A percentile compares a stretch with the other conserved stretches of the same genome.
These are phyloP conservation scores for Xylariales sp. DNA, from an alignment of 2,329 filamentous ascomycete genomes.

Conservation along the genomic window DNA sequence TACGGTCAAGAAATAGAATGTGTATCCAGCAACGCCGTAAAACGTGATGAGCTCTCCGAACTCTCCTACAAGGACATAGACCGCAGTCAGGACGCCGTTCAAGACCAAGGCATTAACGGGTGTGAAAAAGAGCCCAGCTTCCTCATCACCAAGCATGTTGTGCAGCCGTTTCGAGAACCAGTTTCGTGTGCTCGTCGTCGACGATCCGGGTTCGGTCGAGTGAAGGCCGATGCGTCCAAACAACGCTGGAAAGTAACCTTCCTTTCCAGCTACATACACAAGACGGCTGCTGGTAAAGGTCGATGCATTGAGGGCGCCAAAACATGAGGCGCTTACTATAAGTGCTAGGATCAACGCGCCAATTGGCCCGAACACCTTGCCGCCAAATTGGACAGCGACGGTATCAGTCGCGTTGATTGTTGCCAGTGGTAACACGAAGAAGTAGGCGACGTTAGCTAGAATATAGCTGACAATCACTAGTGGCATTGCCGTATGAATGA, in stretches of 20 bases:
- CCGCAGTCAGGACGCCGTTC: constrained; percentile 67
- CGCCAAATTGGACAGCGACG: constrained; percentile 90
- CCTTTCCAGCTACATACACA: constrained; percentile 90
- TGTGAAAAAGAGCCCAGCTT: constrained; percentile 81
- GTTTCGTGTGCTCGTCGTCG: constrained; percentile 44
- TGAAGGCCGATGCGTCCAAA: constrained; percentile 79
- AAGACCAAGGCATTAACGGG: constrained; percentile 88
- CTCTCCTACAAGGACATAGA: constrained; percentile 82
- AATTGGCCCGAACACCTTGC: constrained; percentile 78
- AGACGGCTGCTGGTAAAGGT: constrained; percentile 90
- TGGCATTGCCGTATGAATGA: constrained; percentile 95
- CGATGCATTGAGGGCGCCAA: constrained; percentile 89
- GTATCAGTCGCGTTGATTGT: constrained; percentile 87
- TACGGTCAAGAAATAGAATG: constrained; percentile 95
- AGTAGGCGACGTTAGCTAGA: constrained; percentile 88
- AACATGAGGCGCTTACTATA: constrained; percentile 85
- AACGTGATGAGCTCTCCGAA: constrained; percentile 92
- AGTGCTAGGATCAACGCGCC: constrained; percentile 83
- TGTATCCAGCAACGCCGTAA: constrained; percentile 94
- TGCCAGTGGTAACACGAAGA: constrained; percentile 79
- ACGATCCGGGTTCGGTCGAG: constrained; percentile 32
- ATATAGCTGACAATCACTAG: constrained; percentile 88
- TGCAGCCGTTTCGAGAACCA: constrained; percentile 57
- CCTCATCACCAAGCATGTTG: constrained; percentile 66
- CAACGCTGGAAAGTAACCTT: constrained; percentile 81